Percentiles rank a stretch among this genome's conserved stretches.
Evolutionary conservation across 2,329 filamentous ascomycete genomes (phyloP).

Genomic region (Aspergillus vadensis): DNA sequence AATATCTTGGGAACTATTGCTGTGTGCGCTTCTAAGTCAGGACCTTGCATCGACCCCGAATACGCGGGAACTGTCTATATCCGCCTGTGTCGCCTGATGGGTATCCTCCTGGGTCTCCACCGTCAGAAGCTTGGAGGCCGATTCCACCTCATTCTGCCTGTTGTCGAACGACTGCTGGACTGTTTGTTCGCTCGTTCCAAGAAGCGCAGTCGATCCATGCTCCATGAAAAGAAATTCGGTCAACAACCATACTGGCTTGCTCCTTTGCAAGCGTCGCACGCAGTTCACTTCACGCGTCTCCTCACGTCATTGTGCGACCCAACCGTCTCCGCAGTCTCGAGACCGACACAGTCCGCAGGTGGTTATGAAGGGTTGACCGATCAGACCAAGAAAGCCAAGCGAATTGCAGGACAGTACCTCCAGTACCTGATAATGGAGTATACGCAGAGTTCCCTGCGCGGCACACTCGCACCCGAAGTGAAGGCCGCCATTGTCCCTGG

Average conservation of each 20-base stretch:
- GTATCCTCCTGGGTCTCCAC: slow-evolving; percentile 58
- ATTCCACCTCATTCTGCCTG: slow-evolving; percentile 59
- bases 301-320: slow-evolving; percentile 64
- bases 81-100: slow-evolving; percentile 57
- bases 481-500: slow-evolving; percentile 56
- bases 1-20: slow-evolving; percentile 43
- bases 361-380: slow-evolving; percentile 56
- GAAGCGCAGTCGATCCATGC: slow-evolving; percentile 33
- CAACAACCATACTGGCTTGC: slow-evolving; percentile 38
- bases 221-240: slow-evolving; percentile 25
- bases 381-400: slow-evolving; percentile 60
- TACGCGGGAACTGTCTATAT: slow-evolving; percentile 51
- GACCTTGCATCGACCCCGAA: slow-evolving; percentile 34
- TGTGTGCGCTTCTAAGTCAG: slow-evolving; percentile 37
- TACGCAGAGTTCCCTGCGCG: slow-evolving; percentile 54
- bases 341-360: slow-evolving; percentile 32
- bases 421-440: slow-evolving; percentile 61
- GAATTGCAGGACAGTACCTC: slow-evolving; percentile 59
- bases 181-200: slow-evolving; percentile 56
- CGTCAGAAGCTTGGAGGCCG: slow-evolving; percentile 61
- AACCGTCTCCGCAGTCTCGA: slow-evolving; percentile 57
- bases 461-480: slow-evolving; percentile 53
- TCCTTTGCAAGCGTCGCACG: slow-evolving; percentile 47
- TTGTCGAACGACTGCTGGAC: slow-evolving; percentile 57
- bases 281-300: slow-evolving; percentile 55